Base-by-base conservation (phyloP, 164 flowering plant genomes). In the Chloranthus sessilifolius region DNA sequence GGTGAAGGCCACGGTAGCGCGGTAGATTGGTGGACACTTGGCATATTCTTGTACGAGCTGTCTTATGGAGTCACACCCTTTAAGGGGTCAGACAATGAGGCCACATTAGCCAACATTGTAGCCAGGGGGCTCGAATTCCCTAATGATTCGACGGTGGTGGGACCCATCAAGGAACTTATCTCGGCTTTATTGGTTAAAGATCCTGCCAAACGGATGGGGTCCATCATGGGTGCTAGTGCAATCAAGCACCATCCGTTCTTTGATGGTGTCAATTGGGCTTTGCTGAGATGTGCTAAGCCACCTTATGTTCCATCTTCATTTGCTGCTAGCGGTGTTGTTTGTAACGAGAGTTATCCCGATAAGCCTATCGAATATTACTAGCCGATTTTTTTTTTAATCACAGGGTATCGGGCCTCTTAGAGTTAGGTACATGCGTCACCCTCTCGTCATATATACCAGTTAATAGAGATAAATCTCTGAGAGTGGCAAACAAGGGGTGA, bases 1-100 rank as follows among this genome's bases (percentile, higher is more conserved):
- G 96, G 91, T 0, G 96, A 88, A 47, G 96, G 96, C 1, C 96
- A 88, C 54, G 94, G 96, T 2, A 83, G 75, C 43, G 83, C 91
- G 1, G 96, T 88, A 15, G 96, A 88, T 66, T 88, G 96, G 96
- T 88, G 96, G 96, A 88, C 96, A 2, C 52, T 88, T 7, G 96
- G 96, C 15, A 62, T 88, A 5, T 78, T 88, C 63, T 65, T 88
- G 9, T 88, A 64, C 41, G 96, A 88, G 62, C 50, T 88, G n/a
- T 67, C 83, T 16, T 85, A 76, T 50, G 96, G 96, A 0, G 64
- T 62, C 37, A 88, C 96, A 12, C 96, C 96, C 0, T 88, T 88
- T 47, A 74, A 65, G 51, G 96, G 96, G 1, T 5, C 56, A 24
- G 88, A 79, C 58, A 68, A 88, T 51, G 91, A 85, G 63, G 42